Evolutionary conservation across 2,329 filamentous ascomycete genomes (phyloP).

Genomic region (Trichoderma atrobrunneum): DNA sequence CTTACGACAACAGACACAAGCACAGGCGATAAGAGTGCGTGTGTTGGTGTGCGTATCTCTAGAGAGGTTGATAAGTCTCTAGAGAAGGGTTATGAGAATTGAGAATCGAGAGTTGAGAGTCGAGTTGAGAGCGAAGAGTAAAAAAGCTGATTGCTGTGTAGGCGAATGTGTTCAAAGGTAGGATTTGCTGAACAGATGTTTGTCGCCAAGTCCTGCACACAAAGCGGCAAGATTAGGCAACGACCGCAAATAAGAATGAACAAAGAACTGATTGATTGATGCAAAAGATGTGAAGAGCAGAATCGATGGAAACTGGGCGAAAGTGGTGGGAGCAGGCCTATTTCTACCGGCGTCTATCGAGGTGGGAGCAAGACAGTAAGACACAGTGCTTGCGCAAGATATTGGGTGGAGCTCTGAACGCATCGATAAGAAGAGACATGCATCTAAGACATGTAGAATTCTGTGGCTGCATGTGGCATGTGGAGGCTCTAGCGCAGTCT

Average conservation of each 20-base stretch:
- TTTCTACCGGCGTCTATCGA: conserved; percentile 20
- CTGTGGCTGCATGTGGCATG: conserved; percentile 2
- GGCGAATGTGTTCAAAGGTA: not conserved
- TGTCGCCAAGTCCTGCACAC: conserved; percentile 1
- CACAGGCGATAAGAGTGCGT: conserved; percentile 26
- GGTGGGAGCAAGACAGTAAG: conserved; percentile 15
- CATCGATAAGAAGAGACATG: conserved; percentile 19
- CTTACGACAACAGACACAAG: conserved; percentile 46
- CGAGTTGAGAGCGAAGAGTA: not conserved
- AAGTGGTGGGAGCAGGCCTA: conserved; percentile 20
- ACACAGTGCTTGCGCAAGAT: not conserved
- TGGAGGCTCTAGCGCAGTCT: not conserved
- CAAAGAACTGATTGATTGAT: not conserved
- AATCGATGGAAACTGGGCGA: not conserved
- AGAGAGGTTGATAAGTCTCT: conserved; percentile 1
- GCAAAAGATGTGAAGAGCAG: not conserved
- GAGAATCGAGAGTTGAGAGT: not conserved
- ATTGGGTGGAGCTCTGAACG: not conserved
- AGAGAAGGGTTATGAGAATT: not conserved
- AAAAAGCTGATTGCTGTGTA: not conserved
- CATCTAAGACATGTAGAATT: not conserved
- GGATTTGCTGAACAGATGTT: not conserved
- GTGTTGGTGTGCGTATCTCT: conserved; percentile 20
- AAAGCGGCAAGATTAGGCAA: conserved; percentile 6
- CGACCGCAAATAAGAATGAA: not conserved